Conservation (phyloP, 2,329 filamentous ascomycete genomes). For the Pseudopithomyces chartarum region DNA sequence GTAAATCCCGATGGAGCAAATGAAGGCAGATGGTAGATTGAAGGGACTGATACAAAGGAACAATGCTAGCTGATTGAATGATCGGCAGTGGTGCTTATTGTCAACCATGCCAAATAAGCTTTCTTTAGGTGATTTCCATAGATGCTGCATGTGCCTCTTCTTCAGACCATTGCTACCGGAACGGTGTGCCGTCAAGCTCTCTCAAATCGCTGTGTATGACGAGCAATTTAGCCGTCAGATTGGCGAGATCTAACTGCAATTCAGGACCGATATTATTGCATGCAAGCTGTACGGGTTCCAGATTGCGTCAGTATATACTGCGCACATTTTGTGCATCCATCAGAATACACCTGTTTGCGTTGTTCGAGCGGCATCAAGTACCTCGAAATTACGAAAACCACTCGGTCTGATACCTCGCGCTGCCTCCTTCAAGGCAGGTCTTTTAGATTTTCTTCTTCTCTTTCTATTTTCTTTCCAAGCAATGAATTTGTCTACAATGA, state of each 20-base stretch:
- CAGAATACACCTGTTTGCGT: conserved; percentile 14
- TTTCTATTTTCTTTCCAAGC: conserved; percentile 41
- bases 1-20: conserved; percentile 1
- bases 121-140: neutral
- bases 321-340: neutral
- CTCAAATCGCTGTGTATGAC: neutral
- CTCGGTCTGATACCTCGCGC: conserved; percentile 4
- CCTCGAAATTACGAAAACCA: conserved; percentile 23
- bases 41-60: neutral
- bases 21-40: conserved; percentile 2
- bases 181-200: neutral
- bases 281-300: neutral
- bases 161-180: neutral
- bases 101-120: neutral
- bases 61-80: neutral
- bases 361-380: conserved; percentile 12
- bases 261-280: neutral
- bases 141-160: neutral
- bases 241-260: neutral
- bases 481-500: conserved; percentile 42
- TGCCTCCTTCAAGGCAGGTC: conserved; percentile 2
- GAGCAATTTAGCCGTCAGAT: conserved; percentile 6
- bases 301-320: neutral
- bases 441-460: conserved; percentile 18
- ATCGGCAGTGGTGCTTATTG: conserved; percentile 7